phyloP scores from a whole-genome alignment of 495 filamentous ascomycete species.

The Pseudotulostoma volvatum region DNA sequence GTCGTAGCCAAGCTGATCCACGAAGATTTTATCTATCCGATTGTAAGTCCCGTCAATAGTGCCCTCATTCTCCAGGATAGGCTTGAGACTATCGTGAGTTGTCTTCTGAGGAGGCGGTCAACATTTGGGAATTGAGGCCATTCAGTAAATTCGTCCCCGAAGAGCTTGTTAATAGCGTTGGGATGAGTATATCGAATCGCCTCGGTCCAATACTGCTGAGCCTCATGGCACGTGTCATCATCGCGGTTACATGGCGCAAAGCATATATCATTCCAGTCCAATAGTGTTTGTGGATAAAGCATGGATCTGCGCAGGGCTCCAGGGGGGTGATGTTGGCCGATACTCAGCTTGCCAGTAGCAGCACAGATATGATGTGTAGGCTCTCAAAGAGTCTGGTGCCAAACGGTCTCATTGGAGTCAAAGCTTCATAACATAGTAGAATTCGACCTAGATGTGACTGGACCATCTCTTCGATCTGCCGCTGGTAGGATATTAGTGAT shows the following conservation, averaged over 20 bases:
- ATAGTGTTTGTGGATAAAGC: background rate
- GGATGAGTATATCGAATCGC: slow-evolving; percentile 1
- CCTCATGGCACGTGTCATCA: background rate
- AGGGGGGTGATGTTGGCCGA: background rate
- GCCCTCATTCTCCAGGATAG: slow-evolving; percentile 4
- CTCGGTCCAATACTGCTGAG: background rate
- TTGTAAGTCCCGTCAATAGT: slow-evolving; percentile 5
- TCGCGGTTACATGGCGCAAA: background rate
- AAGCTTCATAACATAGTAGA: background rate
- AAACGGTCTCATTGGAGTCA: background rate
- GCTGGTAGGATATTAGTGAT: background rate
- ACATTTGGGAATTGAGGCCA: background rate
- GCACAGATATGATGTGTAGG: background rate
- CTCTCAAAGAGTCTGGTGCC: background rate
- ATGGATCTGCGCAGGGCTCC: background rate
- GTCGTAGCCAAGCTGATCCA: background rate
- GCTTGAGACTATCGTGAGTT: slow-evolving; percentile 1
- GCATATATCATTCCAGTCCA: background rate
- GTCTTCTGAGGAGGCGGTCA: slow-evolving; percentile 1
- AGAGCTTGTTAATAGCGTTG: background rate
- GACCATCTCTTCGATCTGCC: background rate
- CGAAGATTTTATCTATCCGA: slow-evolving; percentile 4
- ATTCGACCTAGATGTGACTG: background rate
- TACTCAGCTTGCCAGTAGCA: background rate
- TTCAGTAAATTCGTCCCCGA: background rate